Evolutionary conservation across 139 green algal species (phyloP).

Genomic region (Chlorella ohadii): DNA sequence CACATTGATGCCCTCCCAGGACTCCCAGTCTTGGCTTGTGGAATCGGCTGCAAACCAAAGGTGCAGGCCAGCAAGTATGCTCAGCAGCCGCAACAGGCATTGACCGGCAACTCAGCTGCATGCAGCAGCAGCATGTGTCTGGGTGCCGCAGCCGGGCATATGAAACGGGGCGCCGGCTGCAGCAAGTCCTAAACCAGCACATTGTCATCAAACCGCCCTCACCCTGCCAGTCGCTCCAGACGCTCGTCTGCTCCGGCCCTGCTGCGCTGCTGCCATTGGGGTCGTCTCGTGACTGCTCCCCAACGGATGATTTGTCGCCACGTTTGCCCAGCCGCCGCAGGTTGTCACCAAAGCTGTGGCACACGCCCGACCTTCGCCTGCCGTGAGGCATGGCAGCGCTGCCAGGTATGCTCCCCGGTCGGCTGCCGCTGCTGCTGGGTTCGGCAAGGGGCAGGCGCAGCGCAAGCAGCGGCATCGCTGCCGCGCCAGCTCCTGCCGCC

Average conservation of each 20-base stretch:
- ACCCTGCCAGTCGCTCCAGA: conserved; percentile 35
- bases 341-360: not conserved
- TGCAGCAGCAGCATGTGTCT: too few species aligned
- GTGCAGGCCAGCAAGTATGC: not conserved
- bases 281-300: not conserved
- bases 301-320: not conserved
- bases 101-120: too few species aligned
- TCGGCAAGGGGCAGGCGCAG: not conserved
- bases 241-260: not conserved
- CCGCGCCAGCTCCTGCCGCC: not conserved
- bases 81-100: too few species aligned
- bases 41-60: conserved; percentile 8
- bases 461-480: not conserved
- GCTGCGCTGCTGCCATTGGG: not conserved
- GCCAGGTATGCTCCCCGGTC: not conserved
- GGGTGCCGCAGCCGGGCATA: too few species aligned
- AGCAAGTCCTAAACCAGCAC: too few species aligned
- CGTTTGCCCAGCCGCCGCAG: not conserved
- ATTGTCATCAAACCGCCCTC: not conserved
- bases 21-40: conserved; percentile 52
- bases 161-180: too few species aligned
- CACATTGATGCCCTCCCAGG: conserved; percentile 46
- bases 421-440: not conserved
- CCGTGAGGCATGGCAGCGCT: too few species aligned
- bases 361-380: not conserved